These are phyloP conservation scores for Coccomyxa sp. DNA, from an alignment of 139 green algal species.

Conservation along the genomic window DNA sequence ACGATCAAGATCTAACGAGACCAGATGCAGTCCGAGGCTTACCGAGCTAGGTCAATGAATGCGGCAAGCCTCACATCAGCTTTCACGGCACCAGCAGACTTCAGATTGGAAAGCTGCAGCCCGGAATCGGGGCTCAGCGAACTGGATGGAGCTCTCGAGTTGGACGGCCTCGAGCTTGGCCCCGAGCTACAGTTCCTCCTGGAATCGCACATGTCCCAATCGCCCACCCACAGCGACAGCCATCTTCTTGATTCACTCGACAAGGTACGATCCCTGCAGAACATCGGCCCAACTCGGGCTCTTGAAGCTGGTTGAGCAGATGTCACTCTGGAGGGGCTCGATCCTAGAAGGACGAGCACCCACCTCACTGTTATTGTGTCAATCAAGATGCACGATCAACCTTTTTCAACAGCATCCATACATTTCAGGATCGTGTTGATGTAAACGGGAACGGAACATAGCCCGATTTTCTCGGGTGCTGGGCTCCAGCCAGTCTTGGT, in stretches of 20 bases:
- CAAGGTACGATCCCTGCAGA: background rate
- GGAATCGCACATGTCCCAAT: background rate
- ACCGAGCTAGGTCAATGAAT: too few relatives aligned
- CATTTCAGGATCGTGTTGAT: background rate
- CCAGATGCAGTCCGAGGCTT: too few relatives aligned
- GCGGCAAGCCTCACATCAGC: too few relatives aligned
- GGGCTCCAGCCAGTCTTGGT: too few relatives aligned
- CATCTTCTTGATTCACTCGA: background rate
- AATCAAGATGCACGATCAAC: too few relatives aligned
- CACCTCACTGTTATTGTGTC: too few relatives aligned
- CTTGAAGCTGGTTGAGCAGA: background rate
- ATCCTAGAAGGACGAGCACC: too few relatives aligned
- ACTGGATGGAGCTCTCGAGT: background rate
- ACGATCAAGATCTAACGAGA: too few relatives aligned
- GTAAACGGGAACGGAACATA: background rate
- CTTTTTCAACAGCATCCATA: background rate
- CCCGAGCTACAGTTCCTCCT: slow-evolving; percentile 3
- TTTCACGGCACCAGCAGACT: background rate
- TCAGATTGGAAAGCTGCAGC: background rate
- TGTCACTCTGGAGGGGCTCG: background rate
- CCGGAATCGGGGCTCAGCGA: background rate
- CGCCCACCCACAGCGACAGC: background rate
- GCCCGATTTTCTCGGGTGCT: background rate
- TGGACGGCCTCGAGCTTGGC: background rate
- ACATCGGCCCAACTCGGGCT: background rate